A percentile compares a stretch with the other conserved stretches of the same genome.
These are phyloP conservation scores for Naganishia liquefaciens DNA, from an alignment of 1,284 basidiomycete genomes.

Conservation along the genomic window DNA sequence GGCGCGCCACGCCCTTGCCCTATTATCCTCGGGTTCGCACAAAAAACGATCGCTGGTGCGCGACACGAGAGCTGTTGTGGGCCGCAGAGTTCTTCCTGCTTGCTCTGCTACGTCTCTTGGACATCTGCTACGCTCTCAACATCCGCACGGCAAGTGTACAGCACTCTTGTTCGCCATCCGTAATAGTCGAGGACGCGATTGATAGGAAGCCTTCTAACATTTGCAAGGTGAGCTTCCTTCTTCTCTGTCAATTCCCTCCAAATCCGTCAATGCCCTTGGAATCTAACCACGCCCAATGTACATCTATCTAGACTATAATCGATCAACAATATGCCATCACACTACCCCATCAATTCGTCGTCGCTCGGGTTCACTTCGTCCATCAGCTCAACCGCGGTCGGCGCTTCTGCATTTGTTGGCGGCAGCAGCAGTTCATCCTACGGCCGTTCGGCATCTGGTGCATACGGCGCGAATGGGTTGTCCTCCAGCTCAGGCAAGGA, in stretches of 20 bases:
- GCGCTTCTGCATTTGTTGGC: conserved; percentile 21
- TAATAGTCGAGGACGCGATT: too few species aligned
- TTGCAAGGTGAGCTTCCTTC: too few species aligned
- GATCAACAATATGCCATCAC: conserved; percentile 11
- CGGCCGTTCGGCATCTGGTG: conserved; percentile 6
- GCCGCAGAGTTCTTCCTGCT: too few species aligned
- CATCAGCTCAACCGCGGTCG: conserved; percentile 26
- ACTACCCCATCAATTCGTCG: conserved; percentile 27
- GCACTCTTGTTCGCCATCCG: too few species aligned
- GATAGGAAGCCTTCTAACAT: too few species aligned
- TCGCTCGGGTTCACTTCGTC: conserved; percentile 32
- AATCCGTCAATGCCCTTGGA: too few species aligned
- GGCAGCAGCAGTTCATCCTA: conserved; percentile 21
- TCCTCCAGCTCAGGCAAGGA: conserved; percentile 30
- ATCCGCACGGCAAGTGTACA: too few species aligned
- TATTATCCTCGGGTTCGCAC: conserved; percentile 6
- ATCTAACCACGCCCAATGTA: too few species aligned
- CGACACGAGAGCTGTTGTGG: background rate
- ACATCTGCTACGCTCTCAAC: too few species aligned
- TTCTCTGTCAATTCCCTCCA: too few species aligned
- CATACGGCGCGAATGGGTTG: conserved; percentile 6
- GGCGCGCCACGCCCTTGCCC: conserved; percentile 3
- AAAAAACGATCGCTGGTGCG: background rate
- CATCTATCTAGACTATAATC: too few species aligned
- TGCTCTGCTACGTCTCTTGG: too few species aligned